Evolutionary conservation across 306 rosid genomes (phyloP), one percentile per base, ranked within the genome.

Genomic region (Trichosanthes truncata): DNA sequence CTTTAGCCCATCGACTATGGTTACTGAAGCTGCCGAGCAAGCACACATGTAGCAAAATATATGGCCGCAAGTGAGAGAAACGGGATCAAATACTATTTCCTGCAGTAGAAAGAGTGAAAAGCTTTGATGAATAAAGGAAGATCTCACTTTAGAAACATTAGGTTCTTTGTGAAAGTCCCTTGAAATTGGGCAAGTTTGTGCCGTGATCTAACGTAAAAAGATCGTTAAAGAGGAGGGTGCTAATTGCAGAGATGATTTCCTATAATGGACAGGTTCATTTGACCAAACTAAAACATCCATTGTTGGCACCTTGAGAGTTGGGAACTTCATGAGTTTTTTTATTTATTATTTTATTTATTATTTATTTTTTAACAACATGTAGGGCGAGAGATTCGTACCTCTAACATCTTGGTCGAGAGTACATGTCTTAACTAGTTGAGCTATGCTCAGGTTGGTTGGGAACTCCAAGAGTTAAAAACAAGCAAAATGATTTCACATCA

Each of bases 71-170:
- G 87, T 83, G 78, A 95, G 92, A 82, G 97, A 89, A 84, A 91
- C 96, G 2, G 99, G 94, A 88, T 95, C 99, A 83, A 95, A 95
- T 81, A 95, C 96, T 3, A 93, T 91, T 11, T 95, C 99, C 99
- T 95, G 87, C 74, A 73, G 73, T 40, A 21, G 17, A 29, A 65
- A 46, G 31, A 72, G 49, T 20, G 40, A 38, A 77, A 25, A 74
- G 20, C 20, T 13, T 15, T 13, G 25, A 77, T 74, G 63, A 74
- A 20, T 52, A 25, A 74, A 43, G 5, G 45, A 35, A 41, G 5
- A 43, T 71, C 38, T 45, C 13, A 25, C 2, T 46, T 21, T 5
- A 45, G 57, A 23, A 72, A 72, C 38, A 72, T 25, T 17, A 25
- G 21, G 10, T 72, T 72, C 38, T 6, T 21, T 15, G 3, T 69